Evolutionary conservation across 129 eudicot genomes (phyloP).

Genomic region (Artemisia annua): DNA sequence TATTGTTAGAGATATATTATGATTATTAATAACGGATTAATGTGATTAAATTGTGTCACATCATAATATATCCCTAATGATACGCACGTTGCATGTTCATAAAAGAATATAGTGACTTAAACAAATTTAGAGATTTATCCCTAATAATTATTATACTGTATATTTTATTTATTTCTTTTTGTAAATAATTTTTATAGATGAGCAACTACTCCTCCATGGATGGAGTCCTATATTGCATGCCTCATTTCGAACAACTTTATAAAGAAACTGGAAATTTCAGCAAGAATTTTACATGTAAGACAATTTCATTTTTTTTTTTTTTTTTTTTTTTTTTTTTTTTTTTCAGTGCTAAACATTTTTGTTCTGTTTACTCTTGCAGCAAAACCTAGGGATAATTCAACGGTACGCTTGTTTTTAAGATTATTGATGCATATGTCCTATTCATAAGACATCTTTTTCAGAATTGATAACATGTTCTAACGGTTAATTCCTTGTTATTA

Average conservation of each 20-base stretch:
- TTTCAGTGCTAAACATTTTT: neutral
- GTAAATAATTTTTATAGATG: conserved; percentile 47
- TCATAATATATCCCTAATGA: too few species aligned
- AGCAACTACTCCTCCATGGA: conserved; percentile 97
- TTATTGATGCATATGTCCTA: neutral
- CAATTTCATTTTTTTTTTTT: neutral
- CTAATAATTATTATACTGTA: too few species aligned
- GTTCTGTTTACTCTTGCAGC: conserved; percentile 23
- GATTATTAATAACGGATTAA: too few species aligned
- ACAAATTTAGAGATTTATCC: too few species aligned
- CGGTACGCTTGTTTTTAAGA: conserved; percentile 35
- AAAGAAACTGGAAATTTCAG: conserved; percentile 84
- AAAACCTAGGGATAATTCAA: conserved; percentile 51
- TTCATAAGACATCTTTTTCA: neutral
- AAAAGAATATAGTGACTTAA: too few species aligned
- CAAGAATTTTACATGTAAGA: conserved; percentile 70
- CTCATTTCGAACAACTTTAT: conserved; percentile 86
- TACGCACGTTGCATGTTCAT: too few species aligned
- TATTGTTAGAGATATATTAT: too few species aligned
- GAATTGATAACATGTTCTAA: neutral
- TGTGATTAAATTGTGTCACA: too few species aligned
- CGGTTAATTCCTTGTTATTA: neutral
- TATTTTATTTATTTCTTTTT: neutral
- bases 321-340: neutral
- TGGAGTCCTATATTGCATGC: conserved; percentile 81